Base-by-base conservation (phyloP, 164 flowering plant genomes). In the Echeveria elegans region DNA sequence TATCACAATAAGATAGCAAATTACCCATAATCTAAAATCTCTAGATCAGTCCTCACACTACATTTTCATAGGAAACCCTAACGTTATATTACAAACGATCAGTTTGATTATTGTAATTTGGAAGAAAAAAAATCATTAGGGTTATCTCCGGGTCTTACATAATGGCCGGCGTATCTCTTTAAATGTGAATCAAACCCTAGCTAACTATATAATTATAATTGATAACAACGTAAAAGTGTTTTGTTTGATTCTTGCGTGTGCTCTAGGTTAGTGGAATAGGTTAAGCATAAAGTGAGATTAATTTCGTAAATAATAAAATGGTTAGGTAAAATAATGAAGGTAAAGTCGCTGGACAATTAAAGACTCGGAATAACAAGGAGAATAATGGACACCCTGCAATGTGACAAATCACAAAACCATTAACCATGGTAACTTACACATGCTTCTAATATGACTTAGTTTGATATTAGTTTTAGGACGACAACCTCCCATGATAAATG, bases 241-340 rank as follows among this genome's bases (percentile, higher is more conserved):
- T 56, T 56, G 61, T 56, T 56, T 56, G 61, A 56, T 56, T 56
- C 61, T 56, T 53, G 5, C 0, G 59, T 53, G 59, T 24, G 12
- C 32, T 56, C 61, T 26, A 56, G 61, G 34, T 2, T 56, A 28
- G 61, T 26, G 61, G 61, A 56, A 56, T 56, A 56, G 61, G 34
- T 56, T 56, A 11, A 26, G 61, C 16, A 56, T 56, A 28, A 56
- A 26, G 32, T 12, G 29, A 28, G 32, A 26, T 28, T 56, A 26
- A 28, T 56, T 21, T 52, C 34, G 0, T 14, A 26, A 0, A 26
- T 28, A 56, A 12, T 28, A 0, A 26, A 28, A 56, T 28, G 61
- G 19, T 56, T 56, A 56, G 61, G 61, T 56, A 19, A 56, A 56
- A 28, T 56, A 12, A 56, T 56, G 61, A 56, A 56, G 61, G 26